Base-by-base conservation (phyloP, 345 rosid genomes). In the Anastatica hierochuntica region DNA sequence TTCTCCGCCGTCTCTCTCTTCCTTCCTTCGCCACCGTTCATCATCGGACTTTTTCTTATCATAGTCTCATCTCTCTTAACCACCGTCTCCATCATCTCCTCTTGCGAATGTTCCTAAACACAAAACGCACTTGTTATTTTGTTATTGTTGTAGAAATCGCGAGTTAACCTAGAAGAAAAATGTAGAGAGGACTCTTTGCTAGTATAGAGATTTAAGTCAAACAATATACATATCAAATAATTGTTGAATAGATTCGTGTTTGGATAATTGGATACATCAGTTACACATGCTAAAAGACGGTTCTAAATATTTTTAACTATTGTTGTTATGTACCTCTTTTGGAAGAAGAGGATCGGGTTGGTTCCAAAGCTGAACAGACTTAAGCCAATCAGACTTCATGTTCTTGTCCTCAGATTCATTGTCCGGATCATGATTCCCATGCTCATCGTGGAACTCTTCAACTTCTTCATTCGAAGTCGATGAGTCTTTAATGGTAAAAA, bases 291-390 rank as follows among this genome's bases (percentile, higher is more conserved):
- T 24, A 24, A 24, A 24, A 24, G 6, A 24, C 3, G 27, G 27
- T 4, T 24, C 27, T 7, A 24, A 24, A 24, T 24, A 24, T 24
- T 24, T 24, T n/a, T n/a, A n/a, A 24, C 6, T 7, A 24, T 24
- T 24, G 27, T 24, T 24, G n/a, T 24, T 24, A 24, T 24, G 6
- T 73, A 84, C 95, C 83, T 77, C 77, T 50, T 72, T 71, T n/a
- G 54, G 51, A 14, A 67, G 62, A 40, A 69, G 60, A 30, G 78
- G 72, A 66, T 81, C 95, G 31, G 88, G 75, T 62, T 77, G 90
- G 58, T 85, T 85, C 98, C 96, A 92, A 18, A 92, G 73, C 68
- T 81, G 96, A 43, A 86, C 98, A 77, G 94, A 88, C 68, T 81
- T 83, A 72, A 92, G 98, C 98, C 98, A 92, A 38, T 92, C 95